Conservation (phyloP, 805 yeast genomes). For the Saccharomyces kudriavzevii region DNA sequence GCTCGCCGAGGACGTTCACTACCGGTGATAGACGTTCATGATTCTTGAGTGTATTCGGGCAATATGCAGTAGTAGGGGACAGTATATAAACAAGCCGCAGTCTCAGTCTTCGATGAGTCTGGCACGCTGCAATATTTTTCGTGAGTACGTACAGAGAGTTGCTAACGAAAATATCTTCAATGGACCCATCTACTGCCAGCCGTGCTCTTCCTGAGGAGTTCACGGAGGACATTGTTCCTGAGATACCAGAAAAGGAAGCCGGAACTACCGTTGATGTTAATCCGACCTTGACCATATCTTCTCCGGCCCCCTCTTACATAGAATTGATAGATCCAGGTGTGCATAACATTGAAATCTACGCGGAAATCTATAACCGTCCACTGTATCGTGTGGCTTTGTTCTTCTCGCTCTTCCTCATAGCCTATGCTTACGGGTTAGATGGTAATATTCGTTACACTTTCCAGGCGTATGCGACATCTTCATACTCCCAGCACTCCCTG, state of each 20-base stretch:
- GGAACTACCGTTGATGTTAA: not conserved
- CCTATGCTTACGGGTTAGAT: constrained; percentile 56
- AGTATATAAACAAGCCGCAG: not conserved
- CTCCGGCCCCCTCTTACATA: not conserved
- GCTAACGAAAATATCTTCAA: not conserved
- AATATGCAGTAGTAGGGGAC: not conserved
- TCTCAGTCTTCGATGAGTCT: not conserved
- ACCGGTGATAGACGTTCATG: not conserved
- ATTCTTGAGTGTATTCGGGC: not conserved
- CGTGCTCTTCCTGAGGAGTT: not conserved
- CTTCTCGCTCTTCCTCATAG: constrained; percentile 43
- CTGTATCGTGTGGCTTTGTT: constrained; percentile 36
- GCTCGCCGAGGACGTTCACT: not conserved
- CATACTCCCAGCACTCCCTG: constrained; percentile 42
- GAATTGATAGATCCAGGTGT: constrained; percentile 36
- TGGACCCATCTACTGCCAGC: not conserved
- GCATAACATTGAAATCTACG: constrained; percentile 45
- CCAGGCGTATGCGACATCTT: constrained; percentile 43
- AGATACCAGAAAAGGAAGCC: not conserved
- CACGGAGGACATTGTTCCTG: not conserved
- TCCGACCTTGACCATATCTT: not conserved
- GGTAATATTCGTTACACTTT: constrained; percentile 38
- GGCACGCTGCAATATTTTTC: too few relatives aligned
- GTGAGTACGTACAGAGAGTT: not conserved
- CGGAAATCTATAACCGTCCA: constrained; percentile 41